Percentiles rank a stretch among this genome's conserved stretches.
phyloP scores from a whole-genome alignment of 768 basidiomycete genomes.

The Pleurotus salmoneostramineus region DNA sequence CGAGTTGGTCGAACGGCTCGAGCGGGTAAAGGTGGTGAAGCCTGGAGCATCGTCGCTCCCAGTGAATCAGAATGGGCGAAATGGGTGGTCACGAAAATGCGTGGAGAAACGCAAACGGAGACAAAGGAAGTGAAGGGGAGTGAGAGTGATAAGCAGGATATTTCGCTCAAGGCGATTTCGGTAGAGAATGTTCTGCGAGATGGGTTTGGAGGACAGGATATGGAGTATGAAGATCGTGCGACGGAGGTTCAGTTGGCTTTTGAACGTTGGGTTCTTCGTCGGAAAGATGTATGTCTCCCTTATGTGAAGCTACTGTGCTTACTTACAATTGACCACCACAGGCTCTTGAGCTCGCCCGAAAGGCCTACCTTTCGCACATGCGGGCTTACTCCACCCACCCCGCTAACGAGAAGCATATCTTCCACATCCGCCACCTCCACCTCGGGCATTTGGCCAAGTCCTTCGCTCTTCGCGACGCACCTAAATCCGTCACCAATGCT shows the following conservation, averaged over 20 bases:
- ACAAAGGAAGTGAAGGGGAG: background rate
- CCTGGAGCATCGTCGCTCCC: constrained; percentile 89
- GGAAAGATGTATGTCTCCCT: constrained; percentile 56
- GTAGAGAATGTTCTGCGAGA: constrained; percentile 69
- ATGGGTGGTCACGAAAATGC: constrained; percentile 87
- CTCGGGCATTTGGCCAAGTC: constrained; percentile 93
- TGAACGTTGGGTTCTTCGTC: constrained; percentile 85
- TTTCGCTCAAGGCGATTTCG: constrained; percentile 53
- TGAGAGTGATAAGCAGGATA: constrained; percentile 22
- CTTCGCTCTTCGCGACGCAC: constrained; percentile 87
- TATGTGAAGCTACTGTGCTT: background rate
- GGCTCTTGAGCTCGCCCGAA: constrained; percentile 77
- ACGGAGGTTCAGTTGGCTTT: constrained; percentile 95
- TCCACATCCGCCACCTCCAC: constrained; percentile 92
- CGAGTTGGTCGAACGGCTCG: constrained; percentile 96
- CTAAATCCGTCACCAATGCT: constrained; percentile 41
- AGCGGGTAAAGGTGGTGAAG: constrained; percentile 92
- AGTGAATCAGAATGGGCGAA: constrained; percentile 87
- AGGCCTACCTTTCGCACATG: constrained; percentile 89
- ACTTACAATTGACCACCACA: constrained; percentile 22
- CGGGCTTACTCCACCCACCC: constrained; percentile 98
- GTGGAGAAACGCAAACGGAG: constrained; percentile 32
- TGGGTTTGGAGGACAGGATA: constrained; percentile 83
- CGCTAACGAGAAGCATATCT: constrained; percentile 91
- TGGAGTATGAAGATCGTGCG: constrained; percentile 83